Percentiles rank a stretch among this genome's conserved stretches.
Evolutionary conservation across 164 flowering plant genomes (phyloP).

Genomic region (Magnolia changhungtana): DNA sequence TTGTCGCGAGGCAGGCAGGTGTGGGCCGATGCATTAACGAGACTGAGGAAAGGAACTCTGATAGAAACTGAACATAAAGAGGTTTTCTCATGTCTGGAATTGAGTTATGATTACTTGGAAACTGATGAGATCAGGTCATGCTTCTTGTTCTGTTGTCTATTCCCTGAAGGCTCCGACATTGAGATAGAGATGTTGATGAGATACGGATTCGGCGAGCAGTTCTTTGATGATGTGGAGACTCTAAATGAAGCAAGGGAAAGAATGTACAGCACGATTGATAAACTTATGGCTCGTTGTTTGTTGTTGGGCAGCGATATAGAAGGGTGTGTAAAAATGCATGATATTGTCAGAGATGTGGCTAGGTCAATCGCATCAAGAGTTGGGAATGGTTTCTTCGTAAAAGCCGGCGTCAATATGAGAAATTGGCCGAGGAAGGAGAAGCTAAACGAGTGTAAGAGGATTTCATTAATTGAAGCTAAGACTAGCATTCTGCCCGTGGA

Average conservation of each 20-base stretch:
- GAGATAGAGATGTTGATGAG: background rate
- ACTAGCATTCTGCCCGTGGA: background rate
- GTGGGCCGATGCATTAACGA: constrained; percentile 15
- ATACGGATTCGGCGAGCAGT: constrained; percentile 13
- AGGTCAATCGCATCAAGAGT: constrained; percentile 9
- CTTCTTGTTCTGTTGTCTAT: constrained; percentile 21
- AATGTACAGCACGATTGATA: background rate
- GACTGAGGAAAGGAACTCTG: constrained; percentile 3
- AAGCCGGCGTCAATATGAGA: background rate
- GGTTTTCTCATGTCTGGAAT: constrained; percentile 9
- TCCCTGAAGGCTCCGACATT: constrained; percentile 11
- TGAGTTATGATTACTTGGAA: constrained; percentile 19
- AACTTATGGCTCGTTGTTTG: constrained; percentile 15
- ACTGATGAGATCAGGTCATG: constrained; percentile 14
- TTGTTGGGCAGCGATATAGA: constrained; percentile 11
- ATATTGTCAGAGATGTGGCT: constrained; percentile 17
- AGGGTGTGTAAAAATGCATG: constrained; percentile 10
- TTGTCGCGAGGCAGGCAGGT: background rate
- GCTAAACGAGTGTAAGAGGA: background rate
- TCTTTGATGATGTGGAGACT: constrained; percentile 1
- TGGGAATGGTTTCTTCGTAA: background rate
- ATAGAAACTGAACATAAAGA: constrained; percentile 8
- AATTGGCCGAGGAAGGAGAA: constrained; percentile 15
- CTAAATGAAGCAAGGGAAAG: constrained; percentile 12
- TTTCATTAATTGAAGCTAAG: constrained; percentile 2